Conservation (phyloP, 1,284 basidiomycete genomes). For the Ceratobasidium theobromae region DNA sequence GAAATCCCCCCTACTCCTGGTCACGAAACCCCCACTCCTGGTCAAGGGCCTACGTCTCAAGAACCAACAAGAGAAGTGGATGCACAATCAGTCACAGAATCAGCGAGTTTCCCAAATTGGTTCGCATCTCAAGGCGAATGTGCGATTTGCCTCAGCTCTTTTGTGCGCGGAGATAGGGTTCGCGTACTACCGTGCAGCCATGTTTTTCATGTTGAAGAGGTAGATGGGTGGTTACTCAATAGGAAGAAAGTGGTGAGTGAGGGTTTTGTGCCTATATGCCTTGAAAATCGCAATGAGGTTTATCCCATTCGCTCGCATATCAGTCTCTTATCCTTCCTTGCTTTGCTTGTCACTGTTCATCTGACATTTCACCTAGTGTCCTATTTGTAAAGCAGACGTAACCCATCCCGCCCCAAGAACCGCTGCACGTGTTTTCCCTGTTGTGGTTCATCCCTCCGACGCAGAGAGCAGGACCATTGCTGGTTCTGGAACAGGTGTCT, state of each 20-base stretch:
- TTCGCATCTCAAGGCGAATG: constrained; percentile 44
- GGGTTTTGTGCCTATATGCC: background rate
- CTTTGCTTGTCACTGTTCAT: background rate
- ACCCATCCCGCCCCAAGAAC: constrained; percentile 37
- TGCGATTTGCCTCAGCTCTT: constrained; percentile 53
- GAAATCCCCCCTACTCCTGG: background rate
- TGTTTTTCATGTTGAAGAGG: constrained; percentile 47
- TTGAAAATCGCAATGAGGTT: background rate
- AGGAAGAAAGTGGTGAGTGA: constrained; percentile 49
- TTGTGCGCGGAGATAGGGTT: constrained; percentile 49
- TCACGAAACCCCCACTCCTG: background rate
- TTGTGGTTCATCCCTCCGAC: constrained; percentile 3
- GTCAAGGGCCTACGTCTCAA: background rate
- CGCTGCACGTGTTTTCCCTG: background rate
- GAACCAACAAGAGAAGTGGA: background rate
- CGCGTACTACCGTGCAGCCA: constrained; percentile 54
- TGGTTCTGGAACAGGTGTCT: background rate
- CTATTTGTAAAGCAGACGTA: constrained; percentile 48
- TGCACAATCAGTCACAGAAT: background rate
- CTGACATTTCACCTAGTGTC: constrained; percentile 42
- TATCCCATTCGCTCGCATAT: background rate
- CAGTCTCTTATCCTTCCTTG: background rate
- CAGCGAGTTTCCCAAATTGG: constrained; percentile 20
- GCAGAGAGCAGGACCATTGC: constrained; percentile 1
- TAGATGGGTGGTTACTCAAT: constrained; percentile 52